Evolutionary conservation across 2,329 filamentous ascomycete species (phyloP).

Genomic region (Exophiala bonariae): DNA sequence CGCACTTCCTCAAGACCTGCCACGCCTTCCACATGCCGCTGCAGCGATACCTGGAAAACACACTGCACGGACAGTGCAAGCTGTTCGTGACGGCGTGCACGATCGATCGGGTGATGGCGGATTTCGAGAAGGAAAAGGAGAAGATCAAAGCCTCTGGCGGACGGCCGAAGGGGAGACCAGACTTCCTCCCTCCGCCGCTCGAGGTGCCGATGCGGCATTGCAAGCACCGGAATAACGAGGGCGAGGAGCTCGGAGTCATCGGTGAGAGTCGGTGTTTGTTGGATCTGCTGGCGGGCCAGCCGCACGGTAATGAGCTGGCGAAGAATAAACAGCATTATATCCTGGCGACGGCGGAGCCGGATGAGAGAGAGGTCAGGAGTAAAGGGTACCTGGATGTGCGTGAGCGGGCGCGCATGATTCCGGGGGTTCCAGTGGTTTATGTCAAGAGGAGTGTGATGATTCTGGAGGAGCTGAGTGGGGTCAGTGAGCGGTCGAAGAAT

Average conservation of each 20-base stretch:
- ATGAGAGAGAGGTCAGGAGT: conserved; percentile 29
- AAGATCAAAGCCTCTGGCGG: conserved; percentile 27
- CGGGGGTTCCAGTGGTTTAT: conserved; percentile 51
- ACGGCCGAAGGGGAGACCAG: conserved; percentile 38
- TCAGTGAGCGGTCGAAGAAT: conserved; percentile 43
- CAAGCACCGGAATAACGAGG: conserved; percentile 47
- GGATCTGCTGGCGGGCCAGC: conserved; percentile 38
- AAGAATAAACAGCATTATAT: conserved; percentile 52
- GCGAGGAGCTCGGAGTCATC: conserved; percentile 26
- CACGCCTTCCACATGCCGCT: conserved; percentile 87
- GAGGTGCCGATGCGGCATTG: conserved; percentile 47
- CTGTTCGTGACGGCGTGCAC: conserved; percentile 76
- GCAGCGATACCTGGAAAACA: conserved; percentile 71
- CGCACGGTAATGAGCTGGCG: conserved; percentile 33
- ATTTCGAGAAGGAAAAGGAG: conserved; percentile 30
- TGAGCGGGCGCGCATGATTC: conserved; percentile 41
- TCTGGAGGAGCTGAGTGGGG: conserved; percentile 47
- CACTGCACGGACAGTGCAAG: conserved; percentile 84
- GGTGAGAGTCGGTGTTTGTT: conserved; percentile 41
- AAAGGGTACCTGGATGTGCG: conserved; percentile 39
- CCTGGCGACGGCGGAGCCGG: conserved; percentile 45
- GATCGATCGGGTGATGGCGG: conserved; percentile 42
- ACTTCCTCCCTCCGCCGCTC: conserved; percentile 46
- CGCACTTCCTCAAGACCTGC: conserved; percentile 79
- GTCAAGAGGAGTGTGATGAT: conserved; percentile 54